Base-by-base conservation (phyloP, 495 filamentous ascomycete species). In the Aspergillus wentii region DNA sequence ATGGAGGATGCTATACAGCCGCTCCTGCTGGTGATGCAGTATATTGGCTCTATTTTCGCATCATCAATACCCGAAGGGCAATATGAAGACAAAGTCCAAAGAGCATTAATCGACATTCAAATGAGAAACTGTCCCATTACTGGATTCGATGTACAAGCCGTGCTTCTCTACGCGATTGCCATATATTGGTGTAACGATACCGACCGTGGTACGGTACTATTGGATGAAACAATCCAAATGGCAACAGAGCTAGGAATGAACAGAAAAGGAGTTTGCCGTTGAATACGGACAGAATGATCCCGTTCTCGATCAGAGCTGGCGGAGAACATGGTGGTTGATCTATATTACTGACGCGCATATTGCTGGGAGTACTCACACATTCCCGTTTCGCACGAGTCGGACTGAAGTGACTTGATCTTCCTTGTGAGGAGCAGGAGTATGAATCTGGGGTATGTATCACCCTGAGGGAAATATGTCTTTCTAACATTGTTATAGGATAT, bases 261-360 rank as follows among this genome's bases (percentile, higher is more conserved):
- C 9, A 39, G n/a, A 9, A 38, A n/a, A 41, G 14, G 27, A 30
- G 9, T 56, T 43, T 30, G 43, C 54, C 2, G 17, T 20, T 9
- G 17, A 13, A 0, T 16, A 46, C 17, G 46, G 40, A 0, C 16
- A 38, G 23, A 42, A 26, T 8, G 36, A 44, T 21, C 18, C 45
- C 4, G n/a, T 56, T 8, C 11, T 59, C 8, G 54, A 50, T 9
- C 54, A 57, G 35, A 50, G 45, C 33, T 60, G 51, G 54, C 35
- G 56, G 27, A 51, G 56, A 2, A 57, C 54, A 9, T 60, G 56
- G 56, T 57, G 56, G 56, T 41, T 49, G 16, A 33, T 60, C 2
- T 54, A 55, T 39, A 43, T 44, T 14, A 54, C 51, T 1, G 56
- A 57, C 27, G 54, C 50, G 1, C 54, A 55, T 28, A 51, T 56